Evolutionary conservation across 164 flowering plant species (phyloP).

Genomic region (Litsea cubeba): DNA sequence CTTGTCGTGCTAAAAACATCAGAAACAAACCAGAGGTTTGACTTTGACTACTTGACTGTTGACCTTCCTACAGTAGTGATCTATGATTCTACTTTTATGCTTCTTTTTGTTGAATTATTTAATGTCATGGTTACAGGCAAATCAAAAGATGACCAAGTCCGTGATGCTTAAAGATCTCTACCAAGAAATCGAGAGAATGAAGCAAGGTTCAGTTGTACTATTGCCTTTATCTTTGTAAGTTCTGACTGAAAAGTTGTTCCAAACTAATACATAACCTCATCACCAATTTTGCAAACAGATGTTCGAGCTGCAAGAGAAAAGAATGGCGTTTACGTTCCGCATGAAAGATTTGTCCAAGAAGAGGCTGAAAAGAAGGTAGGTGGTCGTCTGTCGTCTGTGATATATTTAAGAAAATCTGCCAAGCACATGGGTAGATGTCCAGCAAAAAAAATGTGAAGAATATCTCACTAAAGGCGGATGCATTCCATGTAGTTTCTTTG

Average conservation of each 20-base stretch:
- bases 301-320: slow-evolving; percentile 84
- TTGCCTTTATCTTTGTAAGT: neutral
- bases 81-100: neutral
- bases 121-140: slow-evolving; percentile 45
- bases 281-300: slow-evolving; percentile 34
- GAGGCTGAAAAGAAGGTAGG: slow-evolving; percentile 79
- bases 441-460: no score
- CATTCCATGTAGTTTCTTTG: no score
- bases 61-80: neutral
- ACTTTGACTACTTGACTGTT: neutral
- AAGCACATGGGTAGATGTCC: neutral
- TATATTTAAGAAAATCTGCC: neutral
- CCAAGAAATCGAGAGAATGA: slow-evolving; percentile 71
- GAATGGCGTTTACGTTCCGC: slow-evolving; percentile 80
- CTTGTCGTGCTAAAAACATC: slow-evolving; percentile 73
- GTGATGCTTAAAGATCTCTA: slow-evolving; percentile 69
- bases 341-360: slow-evolving; percentile 67
- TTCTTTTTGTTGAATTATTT: neutral
- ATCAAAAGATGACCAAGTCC: slow-evolving; percentile 67
- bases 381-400: neutral
- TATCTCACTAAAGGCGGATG: no score
- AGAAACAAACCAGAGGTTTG: slow-evolving; percentile 82
- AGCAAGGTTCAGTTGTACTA: slow-evolving; percentile 49
- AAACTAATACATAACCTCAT: neutral
- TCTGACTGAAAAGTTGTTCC: neutral